Evolutionary conservation across 306 rosid species (phyloP), one percentile per base, ranked within the genome.

Genomic region (Dryas drummondii): DNA sequence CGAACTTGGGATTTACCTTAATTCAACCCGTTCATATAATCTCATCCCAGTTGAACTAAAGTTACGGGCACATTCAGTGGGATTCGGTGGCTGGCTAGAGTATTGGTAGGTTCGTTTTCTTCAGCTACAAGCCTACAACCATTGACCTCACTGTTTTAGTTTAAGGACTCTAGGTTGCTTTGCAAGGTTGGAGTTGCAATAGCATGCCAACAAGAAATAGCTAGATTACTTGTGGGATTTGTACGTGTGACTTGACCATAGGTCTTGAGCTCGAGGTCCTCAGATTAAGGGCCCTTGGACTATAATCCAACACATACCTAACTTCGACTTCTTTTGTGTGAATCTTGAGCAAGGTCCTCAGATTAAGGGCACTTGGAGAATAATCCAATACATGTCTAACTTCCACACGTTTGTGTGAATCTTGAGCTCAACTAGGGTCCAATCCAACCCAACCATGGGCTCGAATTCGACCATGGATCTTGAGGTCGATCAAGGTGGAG

Each of bases 131-230:
- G 5, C 45, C 68, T 60, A 27, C 7, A 60, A 60, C 13, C 45
- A 27, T 4, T n/a, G 68, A 17, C 37, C 40, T 45, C 9, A 55
- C 32, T 41, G 17, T 53, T 17, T 32, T 51, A 41, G 32, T 6
- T 19, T 42, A 54, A 42, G 41, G 52, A 53, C 61, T 5, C 32
- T 22, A 16, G 58, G 27, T 72, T 59, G 68, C 68, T 56, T 59
- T 58, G 76, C 66, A 71, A 52, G 15, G 22, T 56, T 71, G 66
- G 60, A 14, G n/a, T 56, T 70, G 16, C 55, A 66, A 10, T 42
- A 46, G 45, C 52, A 17, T 2, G 22, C 46, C 46, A 58, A 72
- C 57, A 72, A 72, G 47, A 14, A 46, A 72, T 0, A 22, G 22
- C 22, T 22, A 45, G 68, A 47, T 59, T 72, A 27, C 76, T 59